Base-by-base conservation (phyloP, 2,329 filamentous ascomycete genomes). In the Sodiomyces alkalinus region DNA sequence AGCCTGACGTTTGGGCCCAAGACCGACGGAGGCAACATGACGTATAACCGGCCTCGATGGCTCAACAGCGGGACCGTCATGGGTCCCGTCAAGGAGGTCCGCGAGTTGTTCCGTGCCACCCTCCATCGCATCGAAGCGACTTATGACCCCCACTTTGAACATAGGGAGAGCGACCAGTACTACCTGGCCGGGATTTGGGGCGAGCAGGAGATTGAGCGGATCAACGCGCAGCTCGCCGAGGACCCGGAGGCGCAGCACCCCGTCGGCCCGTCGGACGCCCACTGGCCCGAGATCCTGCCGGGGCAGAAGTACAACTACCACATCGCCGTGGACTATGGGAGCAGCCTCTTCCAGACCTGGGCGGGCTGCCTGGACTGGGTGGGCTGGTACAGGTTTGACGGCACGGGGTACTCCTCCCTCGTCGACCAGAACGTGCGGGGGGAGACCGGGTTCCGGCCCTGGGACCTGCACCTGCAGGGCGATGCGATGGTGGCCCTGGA, bases 41-140 rank as follows among this genome's bases (percentile, higher is more conserved):
- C 31, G 11, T 41, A 41, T 21, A 42, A 44, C n/a, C 47, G 53
- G 18, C 51, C 56, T 6, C 48, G 49, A 13, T 61, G 49, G 47
- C 44, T 61, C 19, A 61, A 61, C 41, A 61, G 57, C 4, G 58
- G 58, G n/a, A 58, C 56, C 11, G 48, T 59, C 16, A 56, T 61
- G 26, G 58, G 53, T 1, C 55, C 55, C 2, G 36, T 54, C 12
- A 40, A 38, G 22, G 44, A 51, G 28, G 30, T 49, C n/a, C 41
- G 45, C 8, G 35, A 30, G 7, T 37, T 51, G 21, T 48, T 51
- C 35, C 36, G 43, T 14, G 46, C 43, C 13, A 47, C 48, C 6
- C 37, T 45, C 30, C 36, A 39, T 17, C 37, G 41, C 24, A 47
- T 60, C 27, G 38, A 45, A 19, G 42, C 43, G 8, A 49, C 53